phyloP scores from a whole-genome alignment of 2,329 filamentous ascomycete species.

The Fusarium pseudoanthophilum region DNA sequence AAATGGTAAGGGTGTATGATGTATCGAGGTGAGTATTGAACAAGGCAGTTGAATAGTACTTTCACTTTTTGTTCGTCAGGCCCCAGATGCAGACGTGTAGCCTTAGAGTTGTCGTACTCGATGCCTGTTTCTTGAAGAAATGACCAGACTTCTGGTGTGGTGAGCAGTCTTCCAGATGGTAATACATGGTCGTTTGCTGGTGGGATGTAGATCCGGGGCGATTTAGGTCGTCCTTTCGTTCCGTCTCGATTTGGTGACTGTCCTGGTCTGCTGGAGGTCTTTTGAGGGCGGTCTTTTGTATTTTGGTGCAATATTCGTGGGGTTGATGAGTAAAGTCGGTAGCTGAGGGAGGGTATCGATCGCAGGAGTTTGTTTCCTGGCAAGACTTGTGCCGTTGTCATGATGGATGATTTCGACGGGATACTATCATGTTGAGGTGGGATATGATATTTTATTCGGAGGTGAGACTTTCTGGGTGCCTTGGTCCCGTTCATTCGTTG shows the following conservation, averaged over 20 bases:
- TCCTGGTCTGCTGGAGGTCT: background rate
- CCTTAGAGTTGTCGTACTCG: conserved; percentile 39
- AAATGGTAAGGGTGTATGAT: conserved; percentile 50
- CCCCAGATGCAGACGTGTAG: conserved; percentile 20
- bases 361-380: conserved; percentile 22
- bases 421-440: conserved; percentile 28
- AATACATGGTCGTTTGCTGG: conserved; percentile 34
- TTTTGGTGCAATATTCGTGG: conserved; percentile 8
- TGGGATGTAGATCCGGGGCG: conserved; percentile 30
- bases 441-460: background rate
- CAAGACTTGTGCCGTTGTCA: conserved; percentile 41
- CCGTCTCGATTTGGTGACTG: background rate
- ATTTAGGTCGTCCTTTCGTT: background rate
- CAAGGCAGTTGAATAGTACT: conserved; percentile 34
- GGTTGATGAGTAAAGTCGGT: conserved; percentile 26
- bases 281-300: background rate
- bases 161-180: conserved; percentile 42
- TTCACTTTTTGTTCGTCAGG: conserved; percentile 15
- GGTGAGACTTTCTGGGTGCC: background rate
- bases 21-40: conserved; percentile 46
- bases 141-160: conserved; percentile 43
- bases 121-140: conserved; percentile 46
- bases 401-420: conserved; percentile 25
- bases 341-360: conserved; percentile 12
- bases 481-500: background rate